Evolutionary conservation across 2,329 filamentous ascomycete genomes (phyloP).

Genomic region (Penicillium sp.): DNA sequence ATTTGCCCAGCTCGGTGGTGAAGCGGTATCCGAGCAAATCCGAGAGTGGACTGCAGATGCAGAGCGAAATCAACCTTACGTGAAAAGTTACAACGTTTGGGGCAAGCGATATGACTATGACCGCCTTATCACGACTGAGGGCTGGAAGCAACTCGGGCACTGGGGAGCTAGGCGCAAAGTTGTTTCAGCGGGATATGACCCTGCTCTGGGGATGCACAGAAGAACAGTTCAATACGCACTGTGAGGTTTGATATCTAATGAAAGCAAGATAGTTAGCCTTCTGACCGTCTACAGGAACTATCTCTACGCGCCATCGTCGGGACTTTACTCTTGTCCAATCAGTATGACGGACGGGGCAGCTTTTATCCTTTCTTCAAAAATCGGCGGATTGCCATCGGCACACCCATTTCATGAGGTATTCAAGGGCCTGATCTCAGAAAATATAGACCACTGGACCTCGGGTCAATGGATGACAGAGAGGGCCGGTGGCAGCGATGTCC

Average conservation of each 20-base stretch:
- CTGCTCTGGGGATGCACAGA: slow-evolving; percentile 19
- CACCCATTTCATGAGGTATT: slow-evolving; percentile 29
- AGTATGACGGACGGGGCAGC: slow-evolving; percentile 57
- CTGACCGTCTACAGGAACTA: slow-evolving; percentile 39
- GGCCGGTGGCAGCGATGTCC: slow-evolving; percentile 37
- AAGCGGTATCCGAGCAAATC: slow-evolving; percentile 32
- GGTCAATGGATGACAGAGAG: slow-evolving; percentile 44
- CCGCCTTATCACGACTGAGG: slow-evolving; percentile 63
- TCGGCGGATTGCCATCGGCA: slow-evolving; percentile 7
- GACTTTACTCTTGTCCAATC: slow-evolving; percentile 64
- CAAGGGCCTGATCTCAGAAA: slow-evolving; percentile 27
- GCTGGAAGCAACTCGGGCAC: slow-evolving; percentile 54
- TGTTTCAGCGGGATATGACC: slow-evolving; percentile 27
- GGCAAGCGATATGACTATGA: slow-evolving; percentile 55
- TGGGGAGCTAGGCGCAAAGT: slow-evolving; percentile 35
- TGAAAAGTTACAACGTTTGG: slow-evolving; percentile 62
- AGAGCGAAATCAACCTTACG: slow-evolving; percentile 63
- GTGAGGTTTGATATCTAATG: slow-evolving; percentile 14
- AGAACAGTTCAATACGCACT: slow-evolving; percentile 28
- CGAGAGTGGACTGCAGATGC: slow-evolving; percentile 54
- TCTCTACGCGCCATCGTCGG: slow-evolving; percentile 61
- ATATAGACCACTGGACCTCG: slow-evolving; percentile 34
- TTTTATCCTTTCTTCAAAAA: slow-evolving; percentile 28
- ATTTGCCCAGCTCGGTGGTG: slow-evolving; percentile 28
- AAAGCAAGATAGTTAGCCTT: not conserved